Base-by-base conservation (phyloP, 352 stramenopile genomes). In the Globisporangium cederbergense region DNA sequence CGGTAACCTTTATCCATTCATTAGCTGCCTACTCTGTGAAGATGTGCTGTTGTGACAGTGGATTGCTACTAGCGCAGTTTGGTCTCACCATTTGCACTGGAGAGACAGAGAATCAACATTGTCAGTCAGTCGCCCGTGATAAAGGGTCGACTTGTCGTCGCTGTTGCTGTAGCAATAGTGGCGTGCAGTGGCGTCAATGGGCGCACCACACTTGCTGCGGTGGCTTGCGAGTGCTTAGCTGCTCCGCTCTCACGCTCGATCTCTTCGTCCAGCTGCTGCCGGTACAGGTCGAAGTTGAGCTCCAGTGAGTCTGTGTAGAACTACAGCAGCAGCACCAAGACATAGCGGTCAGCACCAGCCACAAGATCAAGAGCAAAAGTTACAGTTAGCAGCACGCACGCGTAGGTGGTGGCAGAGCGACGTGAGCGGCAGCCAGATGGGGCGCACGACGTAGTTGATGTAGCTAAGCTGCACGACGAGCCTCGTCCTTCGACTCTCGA, bases 361-460 rank as follows among this genome's bases (percentile, higher is more conserved):
- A 59, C 52, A 22, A 47, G n/a, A 43, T 34, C 38, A 64, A 3
- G 25, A 58, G 14, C 18, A 4, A 60, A 8, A 56, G 45, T 40
- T n/a, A 65, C 34, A 40, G 11, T 8, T 8, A 4, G 16, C 18
- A 25, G 42, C 2, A 70, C 73, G 54, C 62, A 90, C 81, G 20
- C 81, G 78, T 25, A 90, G 65, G 30, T 86, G 70, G 40, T 83
- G 75, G 42, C 76, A 86, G 20, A 90, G 77, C 47, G 76, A 79
- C 28, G 73, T 79, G 14, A 88, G 70, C n/a, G 78, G 77, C 20
- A 85, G 68, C 79, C 81, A 92, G 63, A 94, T 87, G 20, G 86
- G 86, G 5, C 81, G 74, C 20, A 88, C 72, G 25, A 93, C 79
- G 68, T 89, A 93, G 67, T 88, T 86, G 66, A 89, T 85, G 56